Percentiles rank a stretch among this genome's conserved stretches.
Evolutionary conservation across 225 moss, liverwort and hornwort species (phyloP).

Genomic region (Marchantia paleacea): DNA sequence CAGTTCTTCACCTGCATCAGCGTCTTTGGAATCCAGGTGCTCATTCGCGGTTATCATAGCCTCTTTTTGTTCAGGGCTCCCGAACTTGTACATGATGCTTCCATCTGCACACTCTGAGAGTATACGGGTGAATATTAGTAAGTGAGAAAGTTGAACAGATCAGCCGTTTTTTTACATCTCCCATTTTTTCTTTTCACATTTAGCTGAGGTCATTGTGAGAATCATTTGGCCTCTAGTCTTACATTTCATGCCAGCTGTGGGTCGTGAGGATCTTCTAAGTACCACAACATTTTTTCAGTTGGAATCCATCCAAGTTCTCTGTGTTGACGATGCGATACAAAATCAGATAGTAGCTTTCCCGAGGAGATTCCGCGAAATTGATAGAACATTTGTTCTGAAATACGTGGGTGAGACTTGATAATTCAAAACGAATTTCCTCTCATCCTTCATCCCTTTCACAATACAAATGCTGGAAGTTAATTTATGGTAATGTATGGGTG

Average conservation of each 20-base stretch:
- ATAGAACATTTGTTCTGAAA: too few species aligned
- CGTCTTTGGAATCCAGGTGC: conserved; percentile 29
- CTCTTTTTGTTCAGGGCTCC: conserved; percentile 54
- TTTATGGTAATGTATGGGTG: not conserved
- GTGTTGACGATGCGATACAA: too few species aligned
- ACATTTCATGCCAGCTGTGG: too few species aligned
- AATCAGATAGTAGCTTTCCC: too few species aligned
- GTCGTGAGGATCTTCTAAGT: too few species aligned
- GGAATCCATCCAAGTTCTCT: too few species aligned
- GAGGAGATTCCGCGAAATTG: too few species aligned
- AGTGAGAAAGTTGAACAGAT: not conserved
- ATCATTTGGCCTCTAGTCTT: not conserved
- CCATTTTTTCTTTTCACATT: too few species aligned
- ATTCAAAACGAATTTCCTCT: not conserved
- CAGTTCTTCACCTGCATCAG: conserved; percentile 35
- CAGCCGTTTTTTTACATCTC: not conserved
- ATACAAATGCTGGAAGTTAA: conserved; percentile 6
- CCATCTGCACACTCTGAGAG: conserved; percentile 67
- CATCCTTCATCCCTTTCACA: not conserved
- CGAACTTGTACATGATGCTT: conserved; percentile 89
- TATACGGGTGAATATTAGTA: not conserved
- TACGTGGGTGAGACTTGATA: not conserved
- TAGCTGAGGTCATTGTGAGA: not conserved
- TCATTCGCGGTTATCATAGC: conserved; percentile 21
- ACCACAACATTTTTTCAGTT: too few species aligned